Evolutionary conservation across 176 grass and related monocot genomes (phyloP).

Genomic region (Poa pratensis): DNA sequence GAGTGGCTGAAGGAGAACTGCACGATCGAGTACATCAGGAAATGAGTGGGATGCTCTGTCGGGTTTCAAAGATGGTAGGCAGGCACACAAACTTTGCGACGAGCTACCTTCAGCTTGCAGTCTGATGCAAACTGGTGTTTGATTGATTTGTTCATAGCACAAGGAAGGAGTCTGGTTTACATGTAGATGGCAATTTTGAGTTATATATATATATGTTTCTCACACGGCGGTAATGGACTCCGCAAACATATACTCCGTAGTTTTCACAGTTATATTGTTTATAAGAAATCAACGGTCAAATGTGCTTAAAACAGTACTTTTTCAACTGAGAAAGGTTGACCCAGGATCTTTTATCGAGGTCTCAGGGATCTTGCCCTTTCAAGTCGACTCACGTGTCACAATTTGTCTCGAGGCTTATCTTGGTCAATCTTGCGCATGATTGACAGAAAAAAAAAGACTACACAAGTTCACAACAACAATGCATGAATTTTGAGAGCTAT

Average conservation of each 20-base stretch:
- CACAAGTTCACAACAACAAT: neutral
- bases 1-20: slow-evolving; percentile 94
- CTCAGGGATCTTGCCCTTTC: neutral
- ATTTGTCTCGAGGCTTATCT: neutral
- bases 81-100: slow-evolving; percentile 33
- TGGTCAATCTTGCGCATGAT: neutral
- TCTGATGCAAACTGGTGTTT: slow-evolving; percentile 1
- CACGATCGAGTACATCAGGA: slow-evolving; percentile 63
- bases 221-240: neutral
- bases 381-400: neutral
- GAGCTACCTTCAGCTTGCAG: slow-evolving; percentile 9
- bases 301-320: neutral
- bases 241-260: too few species aligned
- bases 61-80: slow-evolving; percentile 15
- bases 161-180: slow-evolving; percentile 20
- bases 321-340: neutral
- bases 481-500: neutral
- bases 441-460: neutral
- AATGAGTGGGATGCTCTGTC: slow-evolving; percentile 28
- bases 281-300: neutral
- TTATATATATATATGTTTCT: neutral
- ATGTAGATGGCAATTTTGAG: slow-evolving; percentile 18
- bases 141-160: slow-evolving; percentile 14
- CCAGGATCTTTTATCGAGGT: neutral
- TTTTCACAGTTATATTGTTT: neutral